These are phyloP conservation scores for Panus rudis DNA, from an alignment of 768 basidiomycete species.

Conservation along the genomic window DNA sequence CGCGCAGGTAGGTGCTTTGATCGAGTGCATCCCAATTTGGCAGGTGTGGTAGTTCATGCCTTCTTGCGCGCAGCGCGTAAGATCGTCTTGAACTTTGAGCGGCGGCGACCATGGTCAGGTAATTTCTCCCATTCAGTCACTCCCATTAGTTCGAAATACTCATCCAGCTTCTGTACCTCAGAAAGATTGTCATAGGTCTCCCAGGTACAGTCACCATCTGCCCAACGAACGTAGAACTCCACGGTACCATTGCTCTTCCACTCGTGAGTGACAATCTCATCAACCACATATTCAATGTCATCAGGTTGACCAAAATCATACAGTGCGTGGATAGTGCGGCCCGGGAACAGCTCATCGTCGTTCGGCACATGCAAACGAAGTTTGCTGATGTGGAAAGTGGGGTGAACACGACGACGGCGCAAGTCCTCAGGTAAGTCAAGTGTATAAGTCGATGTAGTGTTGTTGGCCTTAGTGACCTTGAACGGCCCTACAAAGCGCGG, in stretches of 20 bases:
- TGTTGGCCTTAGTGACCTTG: slow-evolving; percentile 14
- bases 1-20: too few species aligned
- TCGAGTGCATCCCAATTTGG: too few species aligned
- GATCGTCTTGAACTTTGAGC: too few species aligned
- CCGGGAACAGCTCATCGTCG: slow-evolving; percentile 30
- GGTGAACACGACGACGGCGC: slow-evolving; percentile 22
- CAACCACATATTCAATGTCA: slow-evolving; percentile 32
- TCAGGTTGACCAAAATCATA: slow-evolving; percentile 32
- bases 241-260: too few species aligned
- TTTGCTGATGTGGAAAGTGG: slow-evolving; percentile 28
- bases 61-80: too few species aligned
- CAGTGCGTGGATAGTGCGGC: slow-evolving; percentile 15
- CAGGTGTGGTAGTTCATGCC: too few species aligned
- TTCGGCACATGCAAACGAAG: slow-evolving; percentile 24
- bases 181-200: slow-evolving; percentile 6
- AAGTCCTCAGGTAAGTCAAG: slow-evolving; percentile 26
- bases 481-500: slow-evolving; percentile 36
- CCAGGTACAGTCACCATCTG: slow-evolving; percentile 13
- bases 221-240: slow-evolving; percentile 10
- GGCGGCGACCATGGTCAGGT: too few species aligned
- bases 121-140: too few species aligned
- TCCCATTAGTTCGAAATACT: slow-evolving; percentile 8
- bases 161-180: slow-evolving; percentile 6
- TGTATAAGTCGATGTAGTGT: slow-evolving; percentile 19
- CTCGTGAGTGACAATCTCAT: slow-evolving; percentile 23